Evolutionary conservation across 371 early-diverging fungal genomes (phyloP).

Genomic region (Mortierella sp.): DNA sequence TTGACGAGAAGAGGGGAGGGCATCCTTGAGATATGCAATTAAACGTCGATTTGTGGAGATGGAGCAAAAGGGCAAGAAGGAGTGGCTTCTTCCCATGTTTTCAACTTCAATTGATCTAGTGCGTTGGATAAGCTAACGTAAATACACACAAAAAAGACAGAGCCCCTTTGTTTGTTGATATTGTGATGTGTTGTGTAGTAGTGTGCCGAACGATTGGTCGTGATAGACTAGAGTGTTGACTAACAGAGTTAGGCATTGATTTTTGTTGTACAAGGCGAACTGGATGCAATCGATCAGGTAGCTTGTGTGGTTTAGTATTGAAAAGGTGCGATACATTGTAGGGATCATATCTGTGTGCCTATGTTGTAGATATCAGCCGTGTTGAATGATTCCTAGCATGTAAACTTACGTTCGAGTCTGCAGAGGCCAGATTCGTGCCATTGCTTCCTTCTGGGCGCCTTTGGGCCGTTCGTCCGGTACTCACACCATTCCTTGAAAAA

Average conservation of each 20-base stretch:
- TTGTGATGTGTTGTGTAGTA: neutral
- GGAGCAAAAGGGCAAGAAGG: neutral
- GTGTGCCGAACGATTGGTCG: neutral
- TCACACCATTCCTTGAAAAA: conserved; percentile 9
- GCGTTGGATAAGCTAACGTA: neutral
- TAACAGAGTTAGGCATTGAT: neutral
- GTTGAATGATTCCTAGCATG: neutral
- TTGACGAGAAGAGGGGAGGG: neutral
- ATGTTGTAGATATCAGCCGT: no score
- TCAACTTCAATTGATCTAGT: neutral
- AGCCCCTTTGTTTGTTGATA: neutral
- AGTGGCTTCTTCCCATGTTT: neutral
- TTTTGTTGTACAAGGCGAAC: neutral
- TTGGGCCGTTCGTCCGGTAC: conserved; percentile 4
- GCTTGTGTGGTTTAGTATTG: neutral
- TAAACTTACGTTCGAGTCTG: conserved; percentile 16
- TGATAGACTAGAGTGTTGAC: neutral
- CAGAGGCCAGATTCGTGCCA: neutral
- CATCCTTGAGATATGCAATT: neutral
- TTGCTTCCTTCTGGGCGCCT: conserved; percentile 7
- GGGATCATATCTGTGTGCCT: neutral
- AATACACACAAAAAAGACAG: neutral
- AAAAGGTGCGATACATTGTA: neutral
- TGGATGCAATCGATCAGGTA: neutral
- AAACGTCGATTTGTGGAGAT: neutral